Evolutionary conservation across 2,329 filamentous ascomycete species (phyloP), one percentile per base, ranked within the genome.

Genomic region (Neonectria sp.): DNA sequence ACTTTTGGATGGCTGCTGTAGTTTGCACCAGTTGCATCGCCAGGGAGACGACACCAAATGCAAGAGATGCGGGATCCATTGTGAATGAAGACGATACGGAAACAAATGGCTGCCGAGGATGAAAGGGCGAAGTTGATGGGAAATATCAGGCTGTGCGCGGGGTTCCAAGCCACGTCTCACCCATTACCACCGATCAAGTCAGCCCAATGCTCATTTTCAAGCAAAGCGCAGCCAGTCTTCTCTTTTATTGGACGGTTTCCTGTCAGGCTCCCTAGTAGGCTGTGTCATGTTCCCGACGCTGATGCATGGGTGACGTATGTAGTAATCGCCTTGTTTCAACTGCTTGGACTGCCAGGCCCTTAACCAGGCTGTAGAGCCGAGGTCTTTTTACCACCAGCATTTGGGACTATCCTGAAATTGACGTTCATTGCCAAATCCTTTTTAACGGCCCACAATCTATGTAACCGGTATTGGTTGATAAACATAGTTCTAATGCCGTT

Each of bases 31-130:
- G 35, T n/a, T 72, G 67, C 21, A 65, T 33, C 15, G 57, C 63
- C 3, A 70, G 9, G 0, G 69, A 59, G 1, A 63, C 45, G 1
- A 72, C 57, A 4, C 60, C 64, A 5, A 71, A 63, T 1, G 66
- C 45, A 4, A 71, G 45, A 0, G 69, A 71, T 6, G 45, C 63
- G 6, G 70, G 66, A 43, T 71, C 60, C 66, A 71, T 71, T 1
- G 2, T 40, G 9, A 6, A 9, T 15, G 9, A 53, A 53, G 48
- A 52, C 45, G 31, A 25, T 11, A 43, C 6, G n/a, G 6, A 21
- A 4, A 1, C 40, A 21, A n/a, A 11, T 8, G 7, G 6, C 8
- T 43, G 8, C 40, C 8, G 17, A 37, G 7, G 17, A 21, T n/a
- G n/a, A 43, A 21, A 21, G 9, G 40, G 6, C 11, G 17, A 11